Conservation (phyloP, 192 early-diverging fungal genomes). For the Phlyctochytrium planicorne region DNA sequence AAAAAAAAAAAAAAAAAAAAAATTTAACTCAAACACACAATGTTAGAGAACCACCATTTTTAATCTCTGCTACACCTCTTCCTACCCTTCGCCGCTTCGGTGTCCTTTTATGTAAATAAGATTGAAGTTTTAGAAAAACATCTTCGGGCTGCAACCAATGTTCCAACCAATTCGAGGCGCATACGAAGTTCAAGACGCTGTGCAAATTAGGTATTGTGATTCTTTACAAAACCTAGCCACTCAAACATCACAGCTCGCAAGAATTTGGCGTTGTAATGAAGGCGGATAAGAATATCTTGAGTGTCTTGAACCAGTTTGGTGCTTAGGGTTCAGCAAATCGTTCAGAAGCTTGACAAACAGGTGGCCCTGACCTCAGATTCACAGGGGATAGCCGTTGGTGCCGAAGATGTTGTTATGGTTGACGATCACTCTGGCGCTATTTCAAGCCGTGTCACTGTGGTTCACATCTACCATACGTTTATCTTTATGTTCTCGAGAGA, state of each 20-base stretch:
- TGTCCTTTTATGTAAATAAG: too few species aligned
- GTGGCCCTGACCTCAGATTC: conserved; percentile 48
- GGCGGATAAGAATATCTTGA: conserved; percentile 71
- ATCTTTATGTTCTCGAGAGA: conserved; percentile 81
- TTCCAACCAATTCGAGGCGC: too few species aligned
- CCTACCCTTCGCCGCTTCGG: too few species aligned
- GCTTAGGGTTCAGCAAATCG: conserved; percentile 70
- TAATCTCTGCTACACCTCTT: too few species aligned
- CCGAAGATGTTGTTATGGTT: conserved; percentile 76
- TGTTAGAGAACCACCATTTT: too few species aligned
- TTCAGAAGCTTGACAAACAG: conserved; percentile 60
- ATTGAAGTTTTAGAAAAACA: too few species aligned
- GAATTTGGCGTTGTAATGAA: conserved; percentile 81
- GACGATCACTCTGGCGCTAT: conserved; percentile 47
- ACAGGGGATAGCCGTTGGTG: conserved; percentile 45
- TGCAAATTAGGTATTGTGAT: conserved; percentile 66
- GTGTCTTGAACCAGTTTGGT: conserved; percentile 75
- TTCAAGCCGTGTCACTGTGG: conserved; percentile 57
- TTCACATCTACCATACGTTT: conserved; percentile 80
- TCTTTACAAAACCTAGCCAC: neutral
- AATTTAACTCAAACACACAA: too few species aligned
- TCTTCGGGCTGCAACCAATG: too few species aligned
- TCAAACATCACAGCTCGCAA: conserved; percentile 16
- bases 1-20: too few species aligned
- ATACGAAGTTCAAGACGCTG: conserved; percentile 87